A percentile compares a stretch with the other conserved stretches of the same genome.
Evolutionary conservation across 306 rosid species (phyloP).

Genomic region (Begonia fuchsioides): DNA sequence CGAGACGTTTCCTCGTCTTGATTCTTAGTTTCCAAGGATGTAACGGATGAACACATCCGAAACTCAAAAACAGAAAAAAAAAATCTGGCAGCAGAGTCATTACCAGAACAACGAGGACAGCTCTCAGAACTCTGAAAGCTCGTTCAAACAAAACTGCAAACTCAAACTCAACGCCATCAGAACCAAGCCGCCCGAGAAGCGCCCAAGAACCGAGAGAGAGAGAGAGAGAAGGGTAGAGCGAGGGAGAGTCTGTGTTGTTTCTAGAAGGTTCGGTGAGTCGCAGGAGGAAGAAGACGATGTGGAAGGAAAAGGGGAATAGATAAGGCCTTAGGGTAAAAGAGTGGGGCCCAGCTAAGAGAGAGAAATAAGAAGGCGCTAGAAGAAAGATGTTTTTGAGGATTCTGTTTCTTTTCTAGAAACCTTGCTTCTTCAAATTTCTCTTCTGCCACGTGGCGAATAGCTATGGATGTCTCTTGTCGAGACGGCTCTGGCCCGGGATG

Average conservation of each 20-base stretch:
- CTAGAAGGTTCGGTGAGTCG: conserved; percentile 69
- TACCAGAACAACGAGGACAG: not conserved
- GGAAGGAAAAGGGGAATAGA: not conserved
- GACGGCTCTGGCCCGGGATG: too few species aligned
- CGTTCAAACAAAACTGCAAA: conserved; percentile 3
- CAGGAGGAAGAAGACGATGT: conserved; percentile 12
- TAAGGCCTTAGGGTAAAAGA: not conserved
- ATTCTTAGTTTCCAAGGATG: too few species aligned
- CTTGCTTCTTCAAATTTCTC: conserved; percentile 19
- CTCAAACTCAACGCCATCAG: conserved; percentile 8
- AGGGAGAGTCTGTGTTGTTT: conserved; percentile 24
- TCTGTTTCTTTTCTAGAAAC: conserved; percentile 38
- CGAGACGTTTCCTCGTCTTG: too few species aligned
- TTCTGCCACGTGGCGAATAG: too few species aligned
- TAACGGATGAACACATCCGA: too few species aligned
- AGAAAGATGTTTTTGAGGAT: conserved; percentile 4
- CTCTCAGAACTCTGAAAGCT: not conserved
- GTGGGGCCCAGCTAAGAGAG: conserved; percentile 20
- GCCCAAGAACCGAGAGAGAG: not conserved
- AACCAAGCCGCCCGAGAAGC: not conserved
- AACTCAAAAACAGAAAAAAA: not conserved
- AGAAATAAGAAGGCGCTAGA: conserved; percentile 33
- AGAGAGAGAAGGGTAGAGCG: conserved; percentile 3
- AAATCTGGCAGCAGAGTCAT: not conserved
- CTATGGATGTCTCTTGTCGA: too few species aligned